Percentiles rank a stretch among this genome's conserved stretches.
Conservation (phyloP, 148 eudicot species). For the Amaranthus cruentus region DNA sequence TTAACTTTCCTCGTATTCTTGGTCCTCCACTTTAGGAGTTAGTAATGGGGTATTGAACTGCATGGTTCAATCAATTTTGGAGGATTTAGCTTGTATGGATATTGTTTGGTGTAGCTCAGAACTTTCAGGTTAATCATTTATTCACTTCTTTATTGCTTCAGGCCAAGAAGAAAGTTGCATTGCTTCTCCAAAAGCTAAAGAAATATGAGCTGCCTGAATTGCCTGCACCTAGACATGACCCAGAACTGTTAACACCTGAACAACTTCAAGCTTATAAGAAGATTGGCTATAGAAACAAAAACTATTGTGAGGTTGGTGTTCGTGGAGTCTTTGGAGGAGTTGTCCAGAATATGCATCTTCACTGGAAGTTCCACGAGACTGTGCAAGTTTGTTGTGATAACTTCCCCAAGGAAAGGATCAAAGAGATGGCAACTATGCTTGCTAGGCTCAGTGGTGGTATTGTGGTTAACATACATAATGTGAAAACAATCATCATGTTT, state of each 20-base stretch:
- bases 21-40: not conserved
- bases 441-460: conserved; percentile 96
- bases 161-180: conserved; percentile 98
- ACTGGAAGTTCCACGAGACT: conserved; percentile 99
- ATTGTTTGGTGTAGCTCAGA: not conserved
- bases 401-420: conserved; percentile 93
- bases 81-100: conserved; percentile 4
- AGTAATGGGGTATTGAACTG: not conserved
- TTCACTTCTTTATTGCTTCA: conserved; percentile 28
- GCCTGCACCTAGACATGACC: conserved; percentile 90
- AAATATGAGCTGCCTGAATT: conserved; percentile 96
- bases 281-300: conserved; percentile 89
- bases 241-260: conserved; percentile 84
- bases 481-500: conserved; percentile 94
- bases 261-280: conserved; percentile 91
- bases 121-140: not conserved
- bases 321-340: conserved; percentile 99
- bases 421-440: conserved; percentile 93
- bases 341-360: conserved; percentile 98
- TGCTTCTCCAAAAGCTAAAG: conserved; percentile 93
- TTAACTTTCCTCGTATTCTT: not conserved
- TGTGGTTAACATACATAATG: conserved; percentile 88
- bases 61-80: not conserved
- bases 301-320: conserved; percentile 91
- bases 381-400: conserved; percentile 99